Evolutionary conservation across 176 grass and related monocot species (phyloP).

Genomic region (Cenchrus purpureus): DNA sequence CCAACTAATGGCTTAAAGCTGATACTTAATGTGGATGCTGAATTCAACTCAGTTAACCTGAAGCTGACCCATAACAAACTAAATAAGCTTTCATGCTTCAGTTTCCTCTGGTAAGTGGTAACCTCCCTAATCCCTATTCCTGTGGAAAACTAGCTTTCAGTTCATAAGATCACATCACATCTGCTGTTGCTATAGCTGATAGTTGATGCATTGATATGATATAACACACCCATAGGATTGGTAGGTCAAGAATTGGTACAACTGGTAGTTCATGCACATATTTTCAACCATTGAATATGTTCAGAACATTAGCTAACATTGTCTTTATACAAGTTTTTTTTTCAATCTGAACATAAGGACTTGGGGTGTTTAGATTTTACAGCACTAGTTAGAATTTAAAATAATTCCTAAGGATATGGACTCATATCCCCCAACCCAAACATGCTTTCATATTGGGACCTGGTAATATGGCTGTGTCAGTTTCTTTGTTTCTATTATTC

Average conservation of each 20-base stretch:
- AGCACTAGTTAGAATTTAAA: not conserved
- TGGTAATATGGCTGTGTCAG: slow-evolving; percentile 22
- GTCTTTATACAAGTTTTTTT: not conserved
- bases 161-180: slow-evolving; percentile 4
- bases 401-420: not conserved
- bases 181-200: slow-evolving; percentile 13
- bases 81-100: slow-evolving; percentile 33
- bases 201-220: not conserved
- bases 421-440: not conserved
- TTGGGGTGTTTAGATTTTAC: not conserved
- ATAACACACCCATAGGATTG: not conserved
- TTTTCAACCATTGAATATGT: slow-evolving; percentile 10
- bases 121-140: slow-evolving; percentile 25
- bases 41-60: slow-evolving; percentile 13
- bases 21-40: slow-evolving; percentile 16
- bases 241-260: not conserved
- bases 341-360: not conserved
- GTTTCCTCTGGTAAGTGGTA: slow-evolving; percentile 37
- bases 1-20: slow-evolving; percentile 32
- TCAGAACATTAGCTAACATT: not conserved
- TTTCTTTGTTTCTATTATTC: slow-evolving; percentile 12
- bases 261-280: not conserved
- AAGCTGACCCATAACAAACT: slow-evolving; percentile 31
- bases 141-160: not conserved
- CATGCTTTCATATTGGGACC: slow-evolving; percentile 7